Evolutionary conservation across 83 land plant genomes (phyloP).

Genomic region (Picea engelmannii): DNA sequence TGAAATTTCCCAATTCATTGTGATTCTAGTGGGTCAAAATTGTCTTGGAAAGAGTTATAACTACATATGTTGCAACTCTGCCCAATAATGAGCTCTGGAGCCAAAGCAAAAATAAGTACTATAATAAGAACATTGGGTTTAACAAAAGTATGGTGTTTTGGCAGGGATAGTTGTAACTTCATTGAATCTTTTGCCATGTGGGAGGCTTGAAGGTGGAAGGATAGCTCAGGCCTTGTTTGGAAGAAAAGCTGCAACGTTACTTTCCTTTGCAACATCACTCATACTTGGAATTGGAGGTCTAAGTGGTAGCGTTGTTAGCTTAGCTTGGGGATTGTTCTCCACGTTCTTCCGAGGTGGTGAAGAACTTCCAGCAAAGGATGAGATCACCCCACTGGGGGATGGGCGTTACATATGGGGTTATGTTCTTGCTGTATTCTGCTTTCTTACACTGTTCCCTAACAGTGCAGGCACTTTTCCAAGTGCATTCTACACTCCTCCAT

Average conservation of each 20-base stretch:
- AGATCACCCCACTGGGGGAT: slow-evolving; percentile 85
- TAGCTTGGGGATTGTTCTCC: slow-evolving; percentile 90
- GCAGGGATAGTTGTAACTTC: slow-evolving; percentile 97
- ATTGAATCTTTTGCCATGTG: slow-evolving; percentile 87
- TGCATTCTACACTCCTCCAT: slow-evolving; percentile 78
- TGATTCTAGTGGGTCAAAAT: too few species aligned
- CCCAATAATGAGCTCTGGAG: too few species aligned
- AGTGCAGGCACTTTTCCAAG: slow-evolving; percentile 96
- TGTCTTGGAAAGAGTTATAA: too few species aligned
- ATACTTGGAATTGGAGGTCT: slow-evolving; percentile 86
- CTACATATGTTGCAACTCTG: too few species aligned
- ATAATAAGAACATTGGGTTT: too few species aligned
- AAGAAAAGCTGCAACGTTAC: slow-evolving; percentile 60
- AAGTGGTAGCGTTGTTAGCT: slow-evolving; percentile 84
- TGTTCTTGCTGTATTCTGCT: slow-evolving; percentile 70
- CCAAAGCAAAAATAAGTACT: too few species aligned
- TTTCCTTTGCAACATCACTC: slow-evolving; percentile 80
- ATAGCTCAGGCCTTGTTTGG: slow-evolving; percentile 95
- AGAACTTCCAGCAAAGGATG: slow-evolving; percentile 96
- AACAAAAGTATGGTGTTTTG: background rate
- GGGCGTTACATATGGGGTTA: slow-evolving; percentile 76
- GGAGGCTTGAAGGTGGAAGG: slow-evolving; percentile 94
- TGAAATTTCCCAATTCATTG: too few species aligned
- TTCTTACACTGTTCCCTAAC: slow-evolving; percentile 93
- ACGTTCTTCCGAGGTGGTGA: slow-evolving; percentile 98